Evolutionary conservation across 148 eudicot genomes (phyloP).

Genomic region (Camellia japonica): DNA sequence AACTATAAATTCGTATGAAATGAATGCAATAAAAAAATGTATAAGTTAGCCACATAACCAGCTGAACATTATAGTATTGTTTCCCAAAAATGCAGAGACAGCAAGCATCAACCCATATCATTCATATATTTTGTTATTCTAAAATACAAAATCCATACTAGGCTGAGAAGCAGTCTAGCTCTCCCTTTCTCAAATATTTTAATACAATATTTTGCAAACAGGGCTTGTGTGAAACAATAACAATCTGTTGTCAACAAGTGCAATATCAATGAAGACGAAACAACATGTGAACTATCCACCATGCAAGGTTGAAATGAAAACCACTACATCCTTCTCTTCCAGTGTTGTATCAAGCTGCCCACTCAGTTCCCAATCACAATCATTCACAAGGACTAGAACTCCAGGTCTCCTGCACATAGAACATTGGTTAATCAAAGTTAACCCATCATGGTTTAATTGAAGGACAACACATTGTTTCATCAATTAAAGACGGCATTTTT

Average conservation of each 20-base stretch:
- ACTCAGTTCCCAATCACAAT: constrained; percentile 93
- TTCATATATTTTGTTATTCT: neutral
- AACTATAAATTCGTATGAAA: no score
- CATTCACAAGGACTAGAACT: constrained; percentile 87
- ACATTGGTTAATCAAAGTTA: neutral
- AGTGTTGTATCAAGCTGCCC: constrained; percentile 84
- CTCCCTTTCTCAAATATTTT: neutral
- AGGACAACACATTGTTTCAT: neutral
- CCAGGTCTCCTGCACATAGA: constrained; percentile 78
- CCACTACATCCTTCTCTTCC: constrained; percentile 76
- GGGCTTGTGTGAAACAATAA: neutral
- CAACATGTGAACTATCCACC: constrained; percentile 53
- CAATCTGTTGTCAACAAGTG: neutral
- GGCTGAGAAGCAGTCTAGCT: neutral
- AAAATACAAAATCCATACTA: neutral
- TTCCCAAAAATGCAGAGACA: neutral
- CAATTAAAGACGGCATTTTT: neutral
- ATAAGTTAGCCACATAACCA: no score
- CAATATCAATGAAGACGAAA: neutral
- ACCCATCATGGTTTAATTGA: neutral
- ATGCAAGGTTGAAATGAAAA: constrained; percentile 89
- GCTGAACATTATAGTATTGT: neutral
- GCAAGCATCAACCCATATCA: neutral
- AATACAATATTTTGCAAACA: neutral
- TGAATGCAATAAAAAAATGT: no score